Conservation (phyloP, 78 protist genomes). For the Dictyostelium firmibasis region DNA sequence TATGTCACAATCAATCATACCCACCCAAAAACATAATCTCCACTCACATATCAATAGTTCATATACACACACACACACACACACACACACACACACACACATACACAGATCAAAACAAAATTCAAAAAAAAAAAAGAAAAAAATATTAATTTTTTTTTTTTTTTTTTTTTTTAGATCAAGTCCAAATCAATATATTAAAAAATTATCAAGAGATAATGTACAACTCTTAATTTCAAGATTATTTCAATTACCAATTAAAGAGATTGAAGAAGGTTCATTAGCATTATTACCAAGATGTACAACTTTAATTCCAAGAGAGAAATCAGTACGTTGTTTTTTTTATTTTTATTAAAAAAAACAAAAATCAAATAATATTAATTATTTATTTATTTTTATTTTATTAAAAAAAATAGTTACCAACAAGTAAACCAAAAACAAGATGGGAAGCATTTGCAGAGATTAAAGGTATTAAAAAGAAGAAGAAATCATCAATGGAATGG, state of each 20-base stretch:
- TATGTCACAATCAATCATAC: neutral
- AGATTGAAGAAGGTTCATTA: slow-evolving; percentile 61
- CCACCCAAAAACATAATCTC: no score
- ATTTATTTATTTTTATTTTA: neutral
- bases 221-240: slow-evolving; percentile 71
- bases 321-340: slow-evolving; percentile 8
- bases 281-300: slow-evolving; percentile 61
- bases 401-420: slow-evolving; percentile 35
- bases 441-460: slow-evolving; percentile 82
- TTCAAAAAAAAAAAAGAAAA: neutral
- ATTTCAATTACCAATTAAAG: slow-evolving; percentile 53
- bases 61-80: neutral
- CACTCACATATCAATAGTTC: no score
- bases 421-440: slow-evolving; percentile 52
- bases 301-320: slow-evolving; percentile 72
- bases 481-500: slow-evolving; percentile 40
- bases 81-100: neutral
- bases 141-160: neutral
- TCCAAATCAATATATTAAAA: slow-evolving; percentile 43
- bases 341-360: neutral
- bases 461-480: slow-evolving; percentile 75
- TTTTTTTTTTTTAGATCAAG: neutral
- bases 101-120: no score
- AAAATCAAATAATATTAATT: no score
- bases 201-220: slow-evolving; percentile 65